Conservation (phyloP, 352 stramenopile species). For the Chrysophaeum taylorii region DNA sequence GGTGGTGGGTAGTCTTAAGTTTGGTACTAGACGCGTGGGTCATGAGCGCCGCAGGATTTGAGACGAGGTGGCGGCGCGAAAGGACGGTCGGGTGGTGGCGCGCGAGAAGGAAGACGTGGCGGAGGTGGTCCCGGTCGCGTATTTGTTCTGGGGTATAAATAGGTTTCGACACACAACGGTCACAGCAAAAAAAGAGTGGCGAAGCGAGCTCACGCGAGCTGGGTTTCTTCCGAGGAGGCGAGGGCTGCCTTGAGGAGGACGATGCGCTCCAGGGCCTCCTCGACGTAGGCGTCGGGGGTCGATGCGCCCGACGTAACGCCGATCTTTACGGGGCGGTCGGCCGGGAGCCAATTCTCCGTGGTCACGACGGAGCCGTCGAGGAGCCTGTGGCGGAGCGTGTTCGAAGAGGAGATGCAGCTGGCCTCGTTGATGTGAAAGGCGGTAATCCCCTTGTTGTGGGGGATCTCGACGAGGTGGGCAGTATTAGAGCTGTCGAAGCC, state of each 20-base stretch:
- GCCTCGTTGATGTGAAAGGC: constrained; percentile 65
- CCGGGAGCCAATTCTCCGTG: constrained; percentile 39
- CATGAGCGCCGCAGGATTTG: no score
- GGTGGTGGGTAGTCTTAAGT: no score
- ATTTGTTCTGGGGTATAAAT: no score
- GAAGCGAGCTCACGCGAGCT: no score
- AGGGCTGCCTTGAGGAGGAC: constrained; percentile 67
- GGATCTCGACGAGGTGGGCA: constrained; percentile 65
- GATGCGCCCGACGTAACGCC: constrained; percentile 52
- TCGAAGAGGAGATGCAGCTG: constrained; percentile 56
- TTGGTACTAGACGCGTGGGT: no score
- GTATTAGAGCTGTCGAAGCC: constrained; percentile 72
- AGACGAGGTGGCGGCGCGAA: no score
- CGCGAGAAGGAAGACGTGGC: no score
- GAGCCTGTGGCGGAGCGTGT: constrained; percentile 60
- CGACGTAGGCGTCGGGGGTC: constrained; percentile 50
- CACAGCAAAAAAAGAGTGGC: no score
- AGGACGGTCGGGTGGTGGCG: no score
- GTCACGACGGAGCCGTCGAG: constrained; percentile 39
- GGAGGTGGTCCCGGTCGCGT: no score
- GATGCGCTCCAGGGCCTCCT: constrained; percentile 56
- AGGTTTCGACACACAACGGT: no score
- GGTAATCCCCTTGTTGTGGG: constrained; percentile 46
- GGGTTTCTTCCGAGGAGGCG: no score
- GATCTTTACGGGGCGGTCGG: constrained; percentile 48